Percentiles rank a stretch among this genome's conserved stretches.
Conservation (phyloP, 192 early-diverging fungal genomes). For the Cetraspora pellucida region DNA sequence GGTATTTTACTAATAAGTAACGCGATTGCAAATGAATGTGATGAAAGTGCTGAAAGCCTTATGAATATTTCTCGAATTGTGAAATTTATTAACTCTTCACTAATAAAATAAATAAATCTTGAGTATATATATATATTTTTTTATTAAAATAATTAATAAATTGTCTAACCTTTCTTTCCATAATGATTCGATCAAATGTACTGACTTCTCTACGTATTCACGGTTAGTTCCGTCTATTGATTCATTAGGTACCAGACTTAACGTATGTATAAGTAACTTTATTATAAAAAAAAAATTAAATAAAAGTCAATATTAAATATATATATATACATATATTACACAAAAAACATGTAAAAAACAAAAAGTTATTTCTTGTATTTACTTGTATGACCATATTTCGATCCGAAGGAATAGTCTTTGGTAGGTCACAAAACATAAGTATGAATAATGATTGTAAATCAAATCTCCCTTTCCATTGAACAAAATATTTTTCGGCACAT, state of each 20-base stretch:
- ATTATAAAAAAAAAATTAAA: too few relatives aligned
- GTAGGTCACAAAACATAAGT: constrained; percentile 7
- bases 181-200: constrained; percentile 10
- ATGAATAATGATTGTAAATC: constrained; percentile 8
- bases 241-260: background rate
- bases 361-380: background rate
- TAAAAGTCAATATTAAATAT: too few relatives aligned
- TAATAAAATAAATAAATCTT: background rate
- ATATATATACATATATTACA: background rate
- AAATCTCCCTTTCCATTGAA: background rate
- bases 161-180: background rate
- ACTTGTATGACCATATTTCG: constrained; percentile 2
- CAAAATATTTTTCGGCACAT: background rate
- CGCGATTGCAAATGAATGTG: background rate
- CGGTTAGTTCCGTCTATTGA: background rate
- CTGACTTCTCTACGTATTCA: background rate
- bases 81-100: background rate
- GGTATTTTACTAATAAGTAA: constrained; percentile 25
- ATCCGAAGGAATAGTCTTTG: constrained; percentile 13
- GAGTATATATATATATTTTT: background rate
- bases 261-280: background rate
- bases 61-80: constrained; percentile 1
- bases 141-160: background rate
- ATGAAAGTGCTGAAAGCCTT: background rate
- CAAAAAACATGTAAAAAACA: background rate